Evolutionary conservation across 2,329 filamentous ascomycete genomes (phyloP).

Genomic region (Onygena corvina): DNA sequence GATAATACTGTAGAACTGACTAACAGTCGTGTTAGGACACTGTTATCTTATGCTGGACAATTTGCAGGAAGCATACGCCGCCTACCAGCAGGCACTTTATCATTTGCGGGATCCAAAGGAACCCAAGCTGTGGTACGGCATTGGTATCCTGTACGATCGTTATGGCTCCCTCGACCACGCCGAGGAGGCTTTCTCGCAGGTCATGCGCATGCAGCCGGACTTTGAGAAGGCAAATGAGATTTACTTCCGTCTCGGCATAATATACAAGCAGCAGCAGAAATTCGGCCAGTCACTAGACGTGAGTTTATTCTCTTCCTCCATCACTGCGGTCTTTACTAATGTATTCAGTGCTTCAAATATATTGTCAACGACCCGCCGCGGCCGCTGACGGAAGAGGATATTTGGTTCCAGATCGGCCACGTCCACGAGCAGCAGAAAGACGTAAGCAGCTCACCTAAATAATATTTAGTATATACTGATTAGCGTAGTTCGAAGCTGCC

Average conservation of each 20-base stretch:
- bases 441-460: slow-evolving; percentile 38
- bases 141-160: slow-evolving; percentile 90
- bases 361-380: slow-evolving; percentile 88
- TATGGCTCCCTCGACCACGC: slow-evolving; percentile 95
- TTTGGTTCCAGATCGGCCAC: slow-evolving; percentile 99
- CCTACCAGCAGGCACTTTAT: slow-evolving; percentile 90
- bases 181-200: slow-evolving; percentile 94
- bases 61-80: slow-evolving; percentile 87
- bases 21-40: slow-evolving; percentile 52
- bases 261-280: slow-evolving; percentile 97
- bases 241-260: slow-evolving; percentile 97
- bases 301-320: slow-evolving; percentile 26
- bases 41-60: slow-evolving; percentile 99
- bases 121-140: slow-evolving; percentile 96
- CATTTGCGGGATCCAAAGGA: slow-evolving; percentile 93
- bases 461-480: slow-evolving; percentile 21
- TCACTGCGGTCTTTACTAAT: slow-evolving; percentile 9
- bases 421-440: slow-evolving; percentile 99
- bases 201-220: slow-evolving; percentile 95
- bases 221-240: slow-evolving; percentile 99
- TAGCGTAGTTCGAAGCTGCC: slow-evolving; percentile 71
- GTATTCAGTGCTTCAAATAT: slow-evolving; percentile 80
- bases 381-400: slow-evolving; percentile 90
- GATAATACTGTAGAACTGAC: background rate
- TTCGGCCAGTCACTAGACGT: slow-evolving; percentile 86